Evolutionary conservation across 2,329 filamentous ascomycete species (phyloP).

Genomic region (Beauveria sp.): DNA sequence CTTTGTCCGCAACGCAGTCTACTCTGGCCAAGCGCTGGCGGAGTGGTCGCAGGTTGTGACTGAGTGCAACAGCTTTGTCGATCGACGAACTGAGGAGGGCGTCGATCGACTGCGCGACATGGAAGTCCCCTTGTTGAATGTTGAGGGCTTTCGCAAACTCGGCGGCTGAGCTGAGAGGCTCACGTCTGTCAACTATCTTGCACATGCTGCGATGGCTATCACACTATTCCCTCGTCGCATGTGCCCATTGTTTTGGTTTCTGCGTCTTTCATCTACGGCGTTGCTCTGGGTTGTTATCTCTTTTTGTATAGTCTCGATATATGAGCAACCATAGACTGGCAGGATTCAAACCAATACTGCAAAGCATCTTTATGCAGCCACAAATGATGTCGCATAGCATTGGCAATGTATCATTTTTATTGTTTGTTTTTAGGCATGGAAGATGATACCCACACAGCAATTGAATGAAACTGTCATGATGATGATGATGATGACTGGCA

Average conservation of each 20-base stretch:
- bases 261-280: not conserved
- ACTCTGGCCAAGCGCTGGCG: conserved; percentile 65
- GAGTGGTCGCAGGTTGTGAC: conserved; percentile 70
- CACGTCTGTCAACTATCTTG: not conserved
- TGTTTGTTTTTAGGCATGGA: not conserved
- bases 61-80: conserved; percentile 76
- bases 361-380: not conserved
- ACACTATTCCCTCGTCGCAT: not conserved
- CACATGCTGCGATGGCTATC: no score
- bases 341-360: not conserved
- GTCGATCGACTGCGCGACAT: conserved; percentile 58
- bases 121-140: conserved; percentile 42
- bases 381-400: not conserved
- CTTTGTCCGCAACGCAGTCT: conserved; percentile 42
- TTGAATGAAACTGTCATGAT: not conserved
- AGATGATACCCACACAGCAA: conserved; percentile 1
- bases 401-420: not conserved
- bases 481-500: no score
- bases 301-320: conserved; percentile 5
- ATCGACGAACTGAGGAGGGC: conserved; percentile 66
- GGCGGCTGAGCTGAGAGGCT: conserved; percentile 21
- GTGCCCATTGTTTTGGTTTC: not conserved
- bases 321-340: not conserved
- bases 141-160: conserved; percentile 34
- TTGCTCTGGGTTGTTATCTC: not conserved